phyloP scores from a whole-genome alignment of 2,329 filamentous ascomycete species.

The Lachnellula cervina region DNA sequence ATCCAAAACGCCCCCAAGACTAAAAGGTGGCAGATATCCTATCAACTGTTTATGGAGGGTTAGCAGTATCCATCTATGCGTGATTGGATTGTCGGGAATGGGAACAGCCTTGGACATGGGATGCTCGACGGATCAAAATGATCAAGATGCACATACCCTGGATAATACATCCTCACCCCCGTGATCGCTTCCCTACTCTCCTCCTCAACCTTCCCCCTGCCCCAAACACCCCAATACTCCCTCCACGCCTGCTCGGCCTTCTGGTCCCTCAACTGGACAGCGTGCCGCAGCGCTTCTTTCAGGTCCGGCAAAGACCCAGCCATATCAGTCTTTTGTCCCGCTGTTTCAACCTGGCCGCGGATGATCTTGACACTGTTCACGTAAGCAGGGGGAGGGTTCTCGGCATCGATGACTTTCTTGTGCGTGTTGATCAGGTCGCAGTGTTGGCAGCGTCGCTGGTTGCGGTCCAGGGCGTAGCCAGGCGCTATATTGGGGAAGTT shows the following conservation, averaged over 20 bases:
- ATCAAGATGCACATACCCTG: background rate
- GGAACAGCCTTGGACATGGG: too few relatives aligned
- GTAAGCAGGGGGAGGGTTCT: conserved; percentile 10
- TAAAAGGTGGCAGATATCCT: too few relatives aligned
- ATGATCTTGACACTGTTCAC: conserved; percentile 12
- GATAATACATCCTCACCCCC: background rate
- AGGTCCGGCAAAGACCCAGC: conserved; percentile 4
- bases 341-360: conserved; percentile 15
- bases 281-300: conserved; percentile 7
- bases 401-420: conserved; percentile 12
- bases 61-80: too few relatives aligned
- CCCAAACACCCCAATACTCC: conserved; percentile 27
- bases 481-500: conserved; percentile 13
- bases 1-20: too few relatives aligned
- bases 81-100: too few relatives aligned
- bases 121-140: too few relatives aligned
- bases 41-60: too few relatives aligned
- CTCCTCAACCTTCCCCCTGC: conserved; percentile 4
- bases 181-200: background rate
- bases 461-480: conserved; percentile 16
- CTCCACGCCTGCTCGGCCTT: conserved; percentile 19
- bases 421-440: conserved; percentile 22
- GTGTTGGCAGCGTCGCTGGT: conserved; percentile 18
- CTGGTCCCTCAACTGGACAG: conserved; percentile 8
- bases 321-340: background rate